Conservation (phyloP, 1,284 basidiomycete genomes). For the Ceratobasidium sp. region DNA sequence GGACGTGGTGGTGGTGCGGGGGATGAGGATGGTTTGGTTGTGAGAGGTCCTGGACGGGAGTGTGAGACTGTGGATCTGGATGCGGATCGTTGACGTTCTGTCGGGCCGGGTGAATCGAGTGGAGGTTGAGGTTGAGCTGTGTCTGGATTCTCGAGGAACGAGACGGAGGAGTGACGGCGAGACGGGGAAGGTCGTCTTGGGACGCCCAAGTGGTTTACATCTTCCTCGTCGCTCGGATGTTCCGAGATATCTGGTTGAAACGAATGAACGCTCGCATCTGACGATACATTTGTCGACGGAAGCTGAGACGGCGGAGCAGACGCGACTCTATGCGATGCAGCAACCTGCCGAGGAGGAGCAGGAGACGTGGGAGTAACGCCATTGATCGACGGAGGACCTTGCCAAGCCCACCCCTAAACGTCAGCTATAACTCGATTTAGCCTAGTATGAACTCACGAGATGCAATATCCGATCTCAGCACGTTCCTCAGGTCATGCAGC, state of each 20-base stretch:
- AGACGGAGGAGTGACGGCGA: constrained; percentile 16
- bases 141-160: no score
- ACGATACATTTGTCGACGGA: constrained; percentile 37
- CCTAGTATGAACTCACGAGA: constrained; percentile 8
- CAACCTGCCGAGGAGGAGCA: not conserved
- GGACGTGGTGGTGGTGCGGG: no score
- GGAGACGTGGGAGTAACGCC: not conserved
- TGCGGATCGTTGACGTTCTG: no score
- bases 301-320: constrained; percentile 19
- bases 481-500: constrained; percentile 59
- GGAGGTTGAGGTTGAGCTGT: no score
- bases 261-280: constrained; percentile 28
- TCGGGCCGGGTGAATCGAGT: no score
- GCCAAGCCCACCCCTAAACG: not conserved
- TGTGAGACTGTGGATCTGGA: no score
- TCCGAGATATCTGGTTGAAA: constrained; percentile 34
- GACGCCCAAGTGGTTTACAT: not conserved
- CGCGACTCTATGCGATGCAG: constrained; percentile 13
- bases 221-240: constrained; percentile 29
- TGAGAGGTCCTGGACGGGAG: no score
- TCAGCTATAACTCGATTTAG: no score
- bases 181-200: constrained; percentile 20
- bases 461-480: constrained; percentile 52
- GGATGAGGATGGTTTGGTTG: no score
- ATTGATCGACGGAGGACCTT: constrained; percentile 27